Conservation (phyloP, 768 basidiomycete genomes). For the Russula brevipes region DNA sequence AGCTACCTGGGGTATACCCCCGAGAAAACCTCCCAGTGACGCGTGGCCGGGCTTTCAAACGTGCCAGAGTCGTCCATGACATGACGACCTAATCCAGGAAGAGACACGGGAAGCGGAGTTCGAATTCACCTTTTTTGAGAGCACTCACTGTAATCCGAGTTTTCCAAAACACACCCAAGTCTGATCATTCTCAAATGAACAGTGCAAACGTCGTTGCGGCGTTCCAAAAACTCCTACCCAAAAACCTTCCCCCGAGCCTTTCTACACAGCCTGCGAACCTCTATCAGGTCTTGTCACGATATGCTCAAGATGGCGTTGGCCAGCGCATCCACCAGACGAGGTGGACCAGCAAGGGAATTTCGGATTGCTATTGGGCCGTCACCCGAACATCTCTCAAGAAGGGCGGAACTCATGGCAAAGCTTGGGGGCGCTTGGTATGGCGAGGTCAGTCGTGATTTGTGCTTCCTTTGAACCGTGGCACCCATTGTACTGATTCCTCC, state of each 20-base stretch:
- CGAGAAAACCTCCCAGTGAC: neutral
- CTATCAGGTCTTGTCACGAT: constrained; percentile 65
- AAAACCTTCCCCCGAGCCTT: constrained; percentile 55
- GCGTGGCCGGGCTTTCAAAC: neutral
- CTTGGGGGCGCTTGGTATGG: constrained; percentile 78
- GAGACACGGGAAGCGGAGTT: constrained; percentile 16
- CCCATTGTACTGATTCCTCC: neutral
- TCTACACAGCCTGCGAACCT: constrained; percentile 55
- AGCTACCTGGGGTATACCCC: neutral
- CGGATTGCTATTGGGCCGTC: constrained; percentile 67
- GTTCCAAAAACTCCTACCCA: constrained; percentile 55
- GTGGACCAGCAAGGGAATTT: constrained; percentile 66
- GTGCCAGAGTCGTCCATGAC: neutral
- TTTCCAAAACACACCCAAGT: neutral
- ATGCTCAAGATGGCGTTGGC: constrained; percentile 64
- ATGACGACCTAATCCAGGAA: constrained; percentile 3
- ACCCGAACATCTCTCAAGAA: constrained; percentile 67
- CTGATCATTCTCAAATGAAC: constrained; percentile 16
- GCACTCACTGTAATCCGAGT: too few species aligned
- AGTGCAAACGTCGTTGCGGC: constrained; percentile 27
- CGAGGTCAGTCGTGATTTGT: constrained; percentile 47
- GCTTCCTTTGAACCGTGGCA: neutral
- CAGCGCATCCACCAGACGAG: constrained; percentile 64
- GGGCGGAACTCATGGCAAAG: constrained; percentile 73
- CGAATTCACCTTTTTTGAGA: neutral